Conservation (phyloP, 2,329 filamentous ascomycete genomes). For the Chaetomiaceae sp. region DNA sequence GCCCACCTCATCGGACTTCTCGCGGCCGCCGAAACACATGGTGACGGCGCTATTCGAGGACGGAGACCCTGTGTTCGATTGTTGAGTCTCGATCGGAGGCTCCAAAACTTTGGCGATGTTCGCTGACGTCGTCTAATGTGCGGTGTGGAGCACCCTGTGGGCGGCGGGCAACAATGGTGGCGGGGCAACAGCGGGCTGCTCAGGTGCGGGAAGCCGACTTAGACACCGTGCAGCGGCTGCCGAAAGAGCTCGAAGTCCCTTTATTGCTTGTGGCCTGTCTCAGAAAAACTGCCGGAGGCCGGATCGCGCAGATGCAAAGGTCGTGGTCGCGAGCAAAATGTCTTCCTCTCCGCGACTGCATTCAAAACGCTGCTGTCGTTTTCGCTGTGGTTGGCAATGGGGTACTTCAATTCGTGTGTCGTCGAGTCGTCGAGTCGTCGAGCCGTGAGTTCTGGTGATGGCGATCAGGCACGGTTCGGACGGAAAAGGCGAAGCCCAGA, state of each 20-base stretch:
- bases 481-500: too few species aligned
- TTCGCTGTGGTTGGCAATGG: too few species aligned
- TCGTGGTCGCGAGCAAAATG: too few species aligned
- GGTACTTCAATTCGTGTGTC: too few species aligned
- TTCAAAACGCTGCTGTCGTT: too few species aligned
- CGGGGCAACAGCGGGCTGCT: not conserved
- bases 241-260: not conserved
- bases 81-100: not conserved
- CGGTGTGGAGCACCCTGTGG: conserved; percentile 7
- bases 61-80: not conserved
- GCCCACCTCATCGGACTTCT: conserved; percentile 45
- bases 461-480: too few species aligned
- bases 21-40: conserved; percentile 62
- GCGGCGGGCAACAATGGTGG: conserved; percentile 1
- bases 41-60: conserved; percentile 22
- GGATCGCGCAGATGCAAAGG: too few species aligned
- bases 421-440: too few species aligned
- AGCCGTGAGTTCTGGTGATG: too few species aligned
- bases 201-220: not conserved
- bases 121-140: conserved; percentile 5
- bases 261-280: too few species aligned
- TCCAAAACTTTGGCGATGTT: not conserved
- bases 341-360: too few species aligned
- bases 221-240: not conserved
- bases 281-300: too few species aligned